A percentile compares a stretch with the other conserved stretches of the same genome.
phyloP scores from a whole-genome alignment of 1,139 yeast genomes.

The Diutina mesorugosa region DNA sequence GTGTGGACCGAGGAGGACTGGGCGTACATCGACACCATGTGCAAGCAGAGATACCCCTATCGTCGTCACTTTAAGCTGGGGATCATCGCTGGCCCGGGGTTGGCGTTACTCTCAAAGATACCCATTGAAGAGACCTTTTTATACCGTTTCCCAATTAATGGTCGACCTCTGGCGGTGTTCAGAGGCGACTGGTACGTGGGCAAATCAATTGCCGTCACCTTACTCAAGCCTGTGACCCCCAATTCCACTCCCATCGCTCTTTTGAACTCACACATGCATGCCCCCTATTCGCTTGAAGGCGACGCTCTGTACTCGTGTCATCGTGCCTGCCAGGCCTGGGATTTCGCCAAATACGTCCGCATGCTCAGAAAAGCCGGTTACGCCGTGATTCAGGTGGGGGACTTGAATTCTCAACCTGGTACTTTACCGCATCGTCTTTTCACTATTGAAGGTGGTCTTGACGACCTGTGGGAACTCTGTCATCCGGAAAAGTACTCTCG shows the following conservation, averaged over 20 bases:
- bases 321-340: slow-evolving; percentile 96
- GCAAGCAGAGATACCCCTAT: slow-evolving; percentile 43
- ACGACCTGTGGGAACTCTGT: slow-evolving; percentile 74
- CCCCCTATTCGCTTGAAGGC: slow-evolving; percentile 74
- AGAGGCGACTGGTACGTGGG: slow-evolving; percentile 99
- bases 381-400: slow-evolving; percentile 85
- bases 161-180: slow-evolving; percentile 85
- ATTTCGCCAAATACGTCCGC: slow-evolving; percentile 56
- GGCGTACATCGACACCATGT: slow-evolving; percentile 39
- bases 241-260: slow-evolving; percentile 54
- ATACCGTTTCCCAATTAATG: slow-evolving; percentile 82
- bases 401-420: slow-evolving; percentile 79
- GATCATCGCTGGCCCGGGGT: slow-evolving; percentile 85
- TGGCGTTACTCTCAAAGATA: slow-evolving; percentile 70
- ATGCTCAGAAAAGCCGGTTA: slow-evolving; percentile 63
- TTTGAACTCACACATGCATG: slow-evolving; percentile 92
- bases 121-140: slow-evolving; percentile 73
- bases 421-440: slow-evolving; percentile 70
- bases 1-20: slow-evolving; percentile 86
- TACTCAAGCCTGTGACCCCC: slow-evolving; percentile 37
- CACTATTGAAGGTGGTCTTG: slow-evolving; percentile 53
- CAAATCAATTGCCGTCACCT: slow-evolving; percentile 70
- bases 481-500: slow-evolving; percentile 17
- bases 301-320: slow-evolving; percentile 88
- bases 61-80: slow-evolving; percentile 70